Percentiles rank a stretch among this genome's conserved stretches.
phyloP scores from a whole-genome alignment of 805 yeast genomes.

The Teunomyces funiuensis region DNA sequence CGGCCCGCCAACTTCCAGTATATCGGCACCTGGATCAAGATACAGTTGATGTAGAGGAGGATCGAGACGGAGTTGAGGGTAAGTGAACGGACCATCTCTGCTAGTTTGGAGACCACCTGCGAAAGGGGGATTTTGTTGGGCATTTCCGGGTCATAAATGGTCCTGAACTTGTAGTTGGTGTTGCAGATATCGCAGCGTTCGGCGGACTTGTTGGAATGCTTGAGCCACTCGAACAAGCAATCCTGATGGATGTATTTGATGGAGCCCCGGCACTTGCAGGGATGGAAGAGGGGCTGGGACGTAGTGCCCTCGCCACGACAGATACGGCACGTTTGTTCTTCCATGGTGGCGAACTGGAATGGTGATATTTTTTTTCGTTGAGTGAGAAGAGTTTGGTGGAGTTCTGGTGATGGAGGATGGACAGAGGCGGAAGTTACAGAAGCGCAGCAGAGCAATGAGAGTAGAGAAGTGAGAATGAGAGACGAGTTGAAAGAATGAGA shows the following conservation, averaged over 20 bases:
- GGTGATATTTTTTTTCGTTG: too few relatives aligned
- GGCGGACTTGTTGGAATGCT: constrained; percentile 59
- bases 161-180: constrained; percentile 64
- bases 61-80: constrained; percentile 21
- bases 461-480: too few relatives aligned
- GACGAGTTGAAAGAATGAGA: too few relatives aligned
- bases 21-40: constrained; percentile 54
- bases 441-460: too few relatives aligned
- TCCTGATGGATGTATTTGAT: constrained; percentile 92
- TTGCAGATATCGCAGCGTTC: constrained; percentile 86
- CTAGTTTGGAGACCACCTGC: constrained; percentile 44
- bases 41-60: constrained; percentile 40
- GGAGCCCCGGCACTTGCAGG: constrained; percentile 92
- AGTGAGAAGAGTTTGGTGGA: not conserved
- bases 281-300: constrained; percentile 80
- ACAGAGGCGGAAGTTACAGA: too few relatives aligned
- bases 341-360: constrained; percentile 3
- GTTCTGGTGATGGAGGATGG: too few relatives aligned
- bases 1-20: constrained; percentile 57
- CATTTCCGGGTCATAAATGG: constrained; percentile 63
- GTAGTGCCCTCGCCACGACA: constrained; percentile 89
- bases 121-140: constrained; percentile 60
- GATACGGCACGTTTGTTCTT: constrained; percentile 74
- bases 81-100: constrained; percentile 15
- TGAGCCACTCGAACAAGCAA: constrained; percentile 86